These are phyloP conservation scores for Terana coerulea DNA, from an alignment of 768 basidiomycete genomes.

Conservation along the genomic window DNA sequence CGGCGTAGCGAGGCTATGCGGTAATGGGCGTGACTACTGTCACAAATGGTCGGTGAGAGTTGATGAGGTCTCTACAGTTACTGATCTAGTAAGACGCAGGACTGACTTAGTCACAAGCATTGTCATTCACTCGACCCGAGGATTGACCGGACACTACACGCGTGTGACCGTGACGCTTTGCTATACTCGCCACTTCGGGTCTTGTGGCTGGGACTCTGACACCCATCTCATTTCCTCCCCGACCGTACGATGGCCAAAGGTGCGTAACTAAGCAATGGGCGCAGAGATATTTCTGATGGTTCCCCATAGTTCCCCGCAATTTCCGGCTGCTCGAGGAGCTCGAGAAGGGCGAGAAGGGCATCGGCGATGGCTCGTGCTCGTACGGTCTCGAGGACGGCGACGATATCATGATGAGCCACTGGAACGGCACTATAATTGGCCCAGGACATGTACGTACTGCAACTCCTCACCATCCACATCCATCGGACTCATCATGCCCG, in stretches of 20 bases:
- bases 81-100: too few relatives aligned
- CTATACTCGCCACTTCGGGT: background rate
- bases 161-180: background rate
- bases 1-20: conserved; percentile 1
- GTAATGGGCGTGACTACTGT: conserved; percentile 5
- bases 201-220: conserved; percentile 3
- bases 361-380: conserved; percentile 96
- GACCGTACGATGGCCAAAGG: conserved; percentile 36
- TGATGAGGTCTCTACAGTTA: too few relatives aligned
- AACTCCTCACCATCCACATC: background rate
- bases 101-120: too few relatives aligned
- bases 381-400: conserved; percentile 95
- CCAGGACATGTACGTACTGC: conserved; percentile 80
- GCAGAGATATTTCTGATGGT: conserved; percentile 9
- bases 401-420: conserved; percentile 96
- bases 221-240: background rate
- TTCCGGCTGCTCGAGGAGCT: conserved; percentile 97
- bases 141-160: too few relatives aligned
- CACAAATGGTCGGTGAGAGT: too few relatives aligned
- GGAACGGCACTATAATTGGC: conserved; percentile 99
- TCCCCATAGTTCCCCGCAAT: conserved; percentile 80
- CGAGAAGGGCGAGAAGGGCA: conserved; percentile 99
- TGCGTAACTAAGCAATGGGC: conserved; percentile 5
- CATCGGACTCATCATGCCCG: conserved; percentile 15
- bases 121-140: too few relatives aligned